A percentile compares a stretch with the other conserved stretches of the same genome.
phyloP scores from a whole-genome alignment of 108 stramenopile species.

The Nitzschia palea region DNA sequence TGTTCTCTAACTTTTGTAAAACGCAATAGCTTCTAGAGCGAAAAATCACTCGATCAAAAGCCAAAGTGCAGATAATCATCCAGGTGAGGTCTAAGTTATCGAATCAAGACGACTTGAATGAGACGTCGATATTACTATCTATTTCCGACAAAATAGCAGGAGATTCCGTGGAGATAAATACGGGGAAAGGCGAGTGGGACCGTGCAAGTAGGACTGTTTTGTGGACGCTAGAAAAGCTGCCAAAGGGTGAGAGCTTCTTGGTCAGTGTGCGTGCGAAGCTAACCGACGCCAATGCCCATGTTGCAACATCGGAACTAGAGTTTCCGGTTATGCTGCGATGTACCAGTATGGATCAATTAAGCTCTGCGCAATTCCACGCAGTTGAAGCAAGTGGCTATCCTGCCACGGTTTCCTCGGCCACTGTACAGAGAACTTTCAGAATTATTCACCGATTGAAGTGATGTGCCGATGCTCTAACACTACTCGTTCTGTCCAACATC shows the following conservation, averaged over 20 bases:
- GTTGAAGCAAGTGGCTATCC: slow-evolving; percentile 36
- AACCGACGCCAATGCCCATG: slow-evolving; percentile 5
- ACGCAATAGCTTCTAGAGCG: slow-evolving; percentile 65
- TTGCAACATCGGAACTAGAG: slow-evolving; percentile 26
- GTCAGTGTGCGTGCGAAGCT: slow-evolving; percentile 57
- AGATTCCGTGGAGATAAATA: slow-evolving; percentile 44
- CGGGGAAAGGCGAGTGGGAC: slow-evolving; percentile 65
- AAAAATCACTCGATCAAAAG: slow-evolving; percentile 54
- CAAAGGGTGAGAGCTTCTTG: slow-evolving; percentile 67
- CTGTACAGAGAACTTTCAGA: slow-evolving; percentile 30
- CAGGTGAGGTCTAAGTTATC: slow-evolving; percentile 77
- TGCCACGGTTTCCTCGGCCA: slow-evolving; percentile 21
- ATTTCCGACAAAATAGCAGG: slow-evolving; percentile 49
- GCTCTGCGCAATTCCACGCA: slow-evolving; percentile 36
- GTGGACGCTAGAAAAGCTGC: slow-evolving; percentile 57
- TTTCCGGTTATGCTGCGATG: slow-evolving; percentile 75
- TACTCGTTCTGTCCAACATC: too few species aligned
- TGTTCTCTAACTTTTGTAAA: too few species aligned
- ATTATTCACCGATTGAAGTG: slow-evolving; percentile 49
- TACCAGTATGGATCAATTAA: slow-evolving; percentile 66
- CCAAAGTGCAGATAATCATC: slow-evolving; percentile 51
- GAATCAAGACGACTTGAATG: slow-evolving; percentile 59
- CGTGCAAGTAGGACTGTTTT: slow-evolving; percentile 53
- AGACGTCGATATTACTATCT: slow-evolving; percentile 56
- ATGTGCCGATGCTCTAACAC: too few species aligned